These are phyloP conservation scores for Plectosphaerella sp. DNA, from an alignment of 2,329 filamentous ascomycete genomes.

Conservation along the genomic window DNA sequence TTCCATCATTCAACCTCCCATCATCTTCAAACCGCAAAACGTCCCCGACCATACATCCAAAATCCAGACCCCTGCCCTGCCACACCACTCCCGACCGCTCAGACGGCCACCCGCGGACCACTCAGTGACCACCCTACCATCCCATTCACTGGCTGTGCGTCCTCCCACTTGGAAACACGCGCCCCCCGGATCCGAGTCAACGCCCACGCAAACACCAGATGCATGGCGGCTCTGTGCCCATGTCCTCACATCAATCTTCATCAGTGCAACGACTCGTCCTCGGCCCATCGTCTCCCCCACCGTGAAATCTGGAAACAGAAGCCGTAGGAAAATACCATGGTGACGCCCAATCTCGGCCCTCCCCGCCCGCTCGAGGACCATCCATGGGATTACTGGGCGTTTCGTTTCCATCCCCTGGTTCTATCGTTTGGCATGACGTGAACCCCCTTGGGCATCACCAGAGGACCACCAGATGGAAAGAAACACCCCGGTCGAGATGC, in stretches of 20 bases:
- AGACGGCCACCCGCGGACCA: conserved; percentile 5
- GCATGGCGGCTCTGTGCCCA: too few species aligned
- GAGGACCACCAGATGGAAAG: too few species aligned
- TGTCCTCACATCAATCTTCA: too few species aligned
- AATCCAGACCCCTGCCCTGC: background rate
- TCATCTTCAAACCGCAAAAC: background rate
- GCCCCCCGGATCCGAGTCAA: background rate
- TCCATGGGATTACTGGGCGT: background rate
- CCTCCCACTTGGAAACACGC: conserved; percentile 8
- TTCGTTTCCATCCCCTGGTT: background rate
- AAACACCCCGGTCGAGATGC: too few species aligned
- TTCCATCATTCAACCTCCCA: background rate
- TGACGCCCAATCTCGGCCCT: too few species aligned
- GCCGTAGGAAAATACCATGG: background rate
- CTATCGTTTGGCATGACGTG: background rate
- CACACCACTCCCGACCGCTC: conserved; percentile 1
- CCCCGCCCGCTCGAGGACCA: too few species aligned
- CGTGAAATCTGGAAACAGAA: background rate
- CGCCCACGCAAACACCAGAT: too few species aligned
- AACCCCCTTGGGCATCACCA: too few species aligned
- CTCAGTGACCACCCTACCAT: conserved; percentile 2
- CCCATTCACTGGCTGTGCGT: conserved; percentile 8
- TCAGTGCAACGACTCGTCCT: too few species aligned
- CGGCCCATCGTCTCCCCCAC: background rate
- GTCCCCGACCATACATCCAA: background rate